A percentile compares a stretch with the other conserved stretches of the same genome.
Conservation (phyloP, 495 filamentous ascomycete genomes). For the Podospora didyma region DNA sequence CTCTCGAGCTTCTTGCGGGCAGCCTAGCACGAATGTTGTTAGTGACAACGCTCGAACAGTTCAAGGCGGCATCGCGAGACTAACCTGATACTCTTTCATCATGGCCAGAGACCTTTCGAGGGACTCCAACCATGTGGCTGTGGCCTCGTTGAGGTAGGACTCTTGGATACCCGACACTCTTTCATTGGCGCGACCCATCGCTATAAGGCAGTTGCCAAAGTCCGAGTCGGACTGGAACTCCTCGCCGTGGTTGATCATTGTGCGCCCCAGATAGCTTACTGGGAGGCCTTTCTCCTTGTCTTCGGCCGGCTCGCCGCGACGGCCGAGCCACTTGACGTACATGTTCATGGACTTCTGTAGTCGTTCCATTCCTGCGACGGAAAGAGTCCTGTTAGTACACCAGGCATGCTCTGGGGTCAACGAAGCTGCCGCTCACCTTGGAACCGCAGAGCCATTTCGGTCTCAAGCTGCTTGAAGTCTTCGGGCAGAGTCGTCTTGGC, state of each 20-base stretch:
- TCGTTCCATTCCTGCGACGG: constrained; percentile 72
- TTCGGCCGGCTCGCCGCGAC: constrained; percentile 78
- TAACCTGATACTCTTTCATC: constrained; percentile 94
- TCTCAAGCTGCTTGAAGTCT: constrained; percentile 89
- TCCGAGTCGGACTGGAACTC: constrained; percentile 91
- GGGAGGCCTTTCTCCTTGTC: constrained; percentile 77
- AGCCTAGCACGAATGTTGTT: constrained; percentile 41
- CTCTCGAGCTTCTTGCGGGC: constrained; percentile 93
- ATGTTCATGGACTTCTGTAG: constrained; percentile 83
- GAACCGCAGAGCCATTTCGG: constrained; percentile 87
- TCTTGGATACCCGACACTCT: constrained; percentile 85
- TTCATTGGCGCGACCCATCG: constrained; percentile 83
- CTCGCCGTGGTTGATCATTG: constrained; percentile 89
- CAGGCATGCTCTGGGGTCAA: not conserved
- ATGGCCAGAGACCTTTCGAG: constrained; percentile 84
- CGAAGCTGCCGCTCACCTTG: constrained; percentile 59
- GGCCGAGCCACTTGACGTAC: constrained; percentile 89
- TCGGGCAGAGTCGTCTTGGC: constrained; percentile 84
- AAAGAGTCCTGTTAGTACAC: not conserved
- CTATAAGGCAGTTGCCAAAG: constrained; percentile 84
- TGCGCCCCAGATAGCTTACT: constrained; percentile 74
- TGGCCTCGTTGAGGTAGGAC: constrained; percentile 75
- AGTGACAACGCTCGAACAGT: constrained; percentile 7
- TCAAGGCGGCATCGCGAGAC: constrained; percentile 1
- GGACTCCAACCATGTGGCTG: constrained; percentile 84